These are phyloP conservation scores for Trametes cingulata DNA, from an alignment of 768 basidiomycete genomes.

Conservation along the genomic window DNA sequence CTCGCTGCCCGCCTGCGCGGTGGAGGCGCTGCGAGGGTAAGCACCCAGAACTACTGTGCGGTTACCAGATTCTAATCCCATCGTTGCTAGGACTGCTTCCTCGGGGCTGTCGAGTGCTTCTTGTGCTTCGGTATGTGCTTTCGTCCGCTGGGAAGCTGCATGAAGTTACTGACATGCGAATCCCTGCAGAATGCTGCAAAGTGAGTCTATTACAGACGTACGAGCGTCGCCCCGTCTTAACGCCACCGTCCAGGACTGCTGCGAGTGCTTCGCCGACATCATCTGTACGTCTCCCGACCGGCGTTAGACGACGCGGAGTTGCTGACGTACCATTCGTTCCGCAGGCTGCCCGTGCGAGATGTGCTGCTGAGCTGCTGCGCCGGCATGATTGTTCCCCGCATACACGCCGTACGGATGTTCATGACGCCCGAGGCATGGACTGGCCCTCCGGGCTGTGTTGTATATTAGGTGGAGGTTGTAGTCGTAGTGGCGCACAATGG, in stretches of 20 bases:
- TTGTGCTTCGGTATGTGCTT: constrained; percentile 64
- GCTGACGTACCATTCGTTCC: constrained; percentile 9
- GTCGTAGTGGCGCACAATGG: too few relatives aligned
- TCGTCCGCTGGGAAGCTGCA: background rate
- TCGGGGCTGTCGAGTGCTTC: constrained; percentile 64
- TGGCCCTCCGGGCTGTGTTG: background rate
- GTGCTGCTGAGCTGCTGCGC: constrained; percentile 49
- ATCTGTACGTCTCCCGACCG: constrained; percentile 49
- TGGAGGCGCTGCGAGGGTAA: constrained; percentile 68
- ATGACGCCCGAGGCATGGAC: background rate
- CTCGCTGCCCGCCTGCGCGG: constrained; percentile 66
- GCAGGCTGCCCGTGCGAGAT: constrained; percentile 81
- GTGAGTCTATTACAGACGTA: constrained; percentile 35
- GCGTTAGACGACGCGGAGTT: background rate
- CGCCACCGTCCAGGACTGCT: constrained; percentile 51
- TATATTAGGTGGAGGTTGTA: background rate
- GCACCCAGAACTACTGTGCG: background rate
- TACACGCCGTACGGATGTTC: background rate
- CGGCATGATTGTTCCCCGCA: background rate
- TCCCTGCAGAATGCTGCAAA: constrained; percentile 66
- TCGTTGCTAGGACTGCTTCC: constrained; percentile 60
- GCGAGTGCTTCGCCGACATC: constrained; percentile 70
- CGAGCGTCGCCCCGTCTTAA: constrained; percentile 1
- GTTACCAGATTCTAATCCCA: background rate
- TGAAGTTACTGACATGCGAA: background rate